Evolutionary conservation across 2,329 filamentous ascomycete species (phyloP), one percentile per base, ranked within the genome.

Genomic region (Aspergillus pseudonomiae): DNA sequence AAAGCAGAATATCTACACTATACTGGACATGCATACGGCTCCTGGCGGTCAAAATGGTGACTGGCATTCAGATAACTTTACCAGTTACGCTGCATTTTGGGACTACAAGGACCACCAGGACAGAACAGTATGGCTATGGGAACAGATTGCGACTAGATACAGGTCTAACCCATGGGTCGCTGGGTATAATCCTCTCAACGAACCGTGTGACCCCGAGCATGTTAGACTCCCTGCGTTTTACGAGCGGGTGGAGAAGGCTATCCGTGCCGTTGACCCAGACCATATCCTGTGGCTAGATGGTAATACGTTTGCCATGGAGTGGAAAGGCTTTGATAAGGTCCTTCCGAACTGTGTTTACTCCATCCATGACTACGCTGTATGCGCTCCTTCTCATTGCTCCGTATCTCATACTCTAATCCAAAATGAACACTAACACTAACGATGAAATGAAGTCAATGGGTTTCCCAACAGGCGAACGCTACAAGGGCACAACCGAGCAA

Each of bases 161-260:
- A 80, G 74, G 52, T 70, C 69, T 34, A 83, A 84, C 62, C 67
- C 79, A 4, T 82, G 79, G 76, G 77, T 83, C n/a, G 83, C 83
- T 4, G 83, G 83, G 2, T 85, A 84, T 67, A 85, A 85, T 61
- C 81, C 82, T 3, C 78, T 85, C 45, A 85, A 85, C 65, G 83
- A 85, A 67, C 83, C 82, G 3, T 80, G 78, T 58, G 83, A 85
- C 64, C 79, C 83, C 0, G 67, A 80, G 59, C 82, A 84, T 63
- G 72, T 75, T 48, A 76, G 81, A 1, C 75, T 84, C 0, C 80
- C 78, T 9, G 76, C 75, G 0, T 85, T 82, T 68, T 85, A 84
- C 65, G 75, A 79, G 6, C 73, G 81, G 0, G 68, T 83, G 0
- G 83, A 84, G 65, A 79, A 79, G 46, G 80, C 77, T 2, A 82